Percentiles rank a stretch among this genome's conserved stretches.
Evolutionary conservation across 2,329 filamentous ascomycete species (phyloP).

Genomic region (Alternaria sp.): DNA sequence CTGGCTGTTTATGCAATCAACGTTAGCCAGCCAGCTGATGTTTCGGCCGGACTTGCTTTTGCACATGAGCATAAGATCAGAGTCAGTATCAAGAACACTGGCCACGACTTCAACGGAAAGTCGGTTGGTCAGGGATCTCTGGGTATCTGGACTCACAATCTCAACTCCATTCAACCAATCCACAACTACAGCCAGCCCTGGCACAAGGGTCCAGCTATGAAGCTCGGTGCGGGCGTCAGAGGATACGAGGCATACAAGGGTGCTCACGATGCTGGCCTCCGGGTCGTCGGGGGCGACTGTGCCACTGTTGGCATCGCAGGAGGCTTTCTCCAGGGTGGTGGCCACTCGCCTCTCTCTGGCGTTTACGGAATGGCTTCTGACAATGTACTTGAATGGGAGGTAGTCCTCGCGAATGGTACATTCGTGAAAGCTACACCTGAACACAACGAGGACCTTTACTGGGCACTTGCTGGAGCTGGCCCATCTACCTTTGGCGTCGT

Average conservation of each 20-base stretch:
- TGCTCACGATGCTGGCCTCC: too few species aligned
- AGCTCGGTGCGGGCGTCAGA: neutral
- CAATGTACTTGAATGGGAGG: constrained; percentile 35
- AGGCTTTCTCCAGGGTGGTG: neutral
- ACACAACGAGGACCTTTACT: constrained; percentile 43
- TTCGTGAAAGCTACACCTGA: constrained; percentile 31
- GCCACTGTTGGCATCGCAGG: neutral
- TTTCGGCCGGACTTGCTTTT: neutral
- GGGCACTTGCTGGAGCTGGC: constrained; percentile 42
- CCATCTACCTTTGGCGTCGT: constrained; percentile 40
- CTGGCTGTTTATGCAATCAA: neutral
- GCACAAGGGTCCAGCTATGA: neutral
- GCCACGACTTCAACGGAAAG: neutral
- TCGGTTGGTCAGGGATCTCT: neutral
- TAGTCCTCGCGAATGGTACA: constrained; percentile 37
- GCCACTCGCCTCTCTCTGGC: neutral
- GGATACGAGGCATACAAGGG: neutral
- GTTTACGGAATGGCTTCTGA: constrained; percentile 35
- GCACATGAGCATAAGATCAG: neutral
- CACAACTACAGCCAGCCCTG: neutral
- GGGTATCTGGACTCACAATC: neutral
- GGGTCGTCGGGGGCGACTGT: neutral
- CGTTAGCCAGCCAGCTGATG: neutral
- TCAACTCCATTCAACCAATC: neutral
- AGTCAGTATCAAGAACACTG: neutral